phyloP scores from a whole-genome alignment of 352 stramenopile species.

The Phytophthora citrophthora region DNA sequence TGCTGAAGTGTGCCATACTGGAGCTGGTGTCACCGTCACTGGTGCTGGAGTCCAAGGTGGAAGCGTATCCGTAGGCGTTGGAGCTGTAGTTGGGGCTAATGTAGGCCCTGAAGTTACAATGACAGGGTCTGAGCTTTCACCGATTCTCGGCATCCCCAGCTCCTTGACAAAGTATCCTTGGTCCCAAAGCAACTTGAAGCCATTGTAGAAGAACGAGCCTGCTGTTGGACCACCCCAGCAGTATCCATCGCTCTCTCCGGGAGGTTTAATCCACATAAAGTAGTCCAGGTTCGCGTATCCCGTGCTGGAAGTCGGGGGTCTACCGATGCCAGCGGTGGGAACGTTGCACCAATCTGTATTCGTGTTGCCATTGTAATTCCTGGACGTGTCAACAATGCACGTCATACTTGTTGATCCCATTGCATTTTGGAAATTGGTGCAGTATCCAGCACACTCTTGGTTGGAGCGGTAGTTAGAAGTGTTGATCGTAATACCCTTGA shows the following conservation, averaged over 20 bases:
- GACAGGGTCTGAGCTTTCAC: conserved; percentile 10
- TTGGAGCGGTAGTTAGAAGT: conserved; percentile 78
- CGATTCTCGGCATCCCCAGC: conserved; percentile 31
- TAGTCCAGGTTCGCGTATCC: conserved; percentile 65
- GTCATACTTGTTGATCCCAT: conserved; percentile 39
- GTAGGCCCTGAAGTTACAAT: conserved; percentile 5
- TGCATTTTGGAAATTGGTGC: conserved; percentile 58
- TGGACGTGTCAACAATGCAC: conserved; percentile 73
- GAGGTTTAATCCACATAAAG: conserved; percentile 73
- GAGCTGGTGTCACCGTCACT: neutral
- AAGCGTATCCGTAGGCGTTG: neutral
- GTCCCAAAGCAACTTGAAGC: conserved; percentile 66
- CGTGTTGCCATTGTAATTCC: conserved; percentile 61
- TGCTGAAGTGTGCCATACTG: conserved; percentile 8
- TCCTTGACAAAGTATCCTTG: conserved; percentile 63
- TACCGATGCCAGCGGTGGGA: conserved; percentile 60
- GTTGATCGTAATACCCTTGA: conserved; percentile 80
- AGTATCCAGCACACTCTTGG: conserved; percentile 51
- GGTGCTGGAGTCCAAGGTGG: neutral
- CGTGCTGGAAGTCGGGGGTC: conserved; percentile 54
- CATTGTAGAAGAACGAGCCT: conserved; percentile 55
- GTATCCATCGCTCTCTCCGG: conserved; percentile 66
- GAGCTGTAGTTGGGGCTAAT: neutral
- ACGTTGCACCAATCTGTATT: conserved; percentile 70
- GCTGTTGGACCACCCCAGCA: conserved; percentile 53